These are phyloP conservation scores for Sugiyamaella boreocaroliniensis DNA, from an alignment of 805 yeast genomes.

Conservation along the genomic window DNA sequence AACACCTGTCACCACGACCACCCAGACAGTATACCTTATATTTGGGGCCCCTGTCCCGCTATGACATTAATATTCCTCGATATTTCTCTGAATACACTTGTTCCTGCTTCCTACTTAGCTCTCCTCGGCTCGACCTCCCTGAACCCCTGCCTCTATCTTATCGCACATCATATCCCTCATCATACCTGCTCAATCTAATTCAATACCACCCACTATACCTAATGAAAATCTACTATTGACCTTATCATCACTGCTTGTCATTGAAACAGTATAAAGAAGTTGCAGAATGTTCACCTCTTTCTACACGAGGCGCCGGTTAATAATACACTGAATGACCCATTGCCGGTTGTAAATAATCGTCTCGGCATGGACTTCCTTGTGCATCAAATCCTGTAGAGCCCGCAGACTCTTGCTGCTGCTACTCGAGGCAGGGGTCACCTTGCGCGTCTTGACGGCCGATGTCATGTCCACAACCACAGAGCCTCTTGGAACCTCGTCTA, in stretches of 20 bases:
- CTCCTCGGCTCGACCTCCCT: too few species aligned
- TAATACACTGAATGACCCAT: conserved; percentile 30
- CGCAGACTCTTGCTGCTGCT: not conserved
- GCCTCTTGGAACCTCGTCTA: conserved; percentile 17
- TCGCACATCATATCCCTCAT: too few species aligned
- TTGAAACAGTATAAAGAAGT: not conserved
- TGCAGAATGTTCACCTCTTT: not conserved
- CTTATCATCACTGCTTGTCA: too few species aligned
- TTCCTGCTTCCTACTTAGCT: not conserved
- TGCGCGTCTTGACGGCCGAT: conserved; percentile 7
- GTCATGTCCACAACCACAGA: conserved; percentile 3
- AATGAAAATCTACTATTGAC: too few species aligned
- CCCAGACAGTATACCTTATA: too few species aligned
- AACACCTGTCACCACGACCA: too few species aligned
- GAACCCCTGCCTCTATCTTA: too few species aligned
- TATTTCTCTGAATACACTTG: not conserved
- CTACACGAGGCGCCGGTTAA: conserved; percentile 25
- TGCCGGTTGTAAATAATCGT: conserved; percentile 13
- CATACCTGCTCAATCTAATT: too few species aligned
- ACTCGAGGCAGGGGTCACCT: conserved; percentile 10
- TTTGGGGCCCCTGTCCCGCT: too few species aligned
- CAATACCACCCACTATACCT: too few species aligned
- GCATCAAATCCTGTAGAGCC: not conserved
- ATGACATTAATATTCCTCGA: too few species aligned
- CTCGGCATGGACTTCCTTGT: not conserved